Conservation (phyloP, 805 yeast genomes). For the Candida mattraensis region DNA sequence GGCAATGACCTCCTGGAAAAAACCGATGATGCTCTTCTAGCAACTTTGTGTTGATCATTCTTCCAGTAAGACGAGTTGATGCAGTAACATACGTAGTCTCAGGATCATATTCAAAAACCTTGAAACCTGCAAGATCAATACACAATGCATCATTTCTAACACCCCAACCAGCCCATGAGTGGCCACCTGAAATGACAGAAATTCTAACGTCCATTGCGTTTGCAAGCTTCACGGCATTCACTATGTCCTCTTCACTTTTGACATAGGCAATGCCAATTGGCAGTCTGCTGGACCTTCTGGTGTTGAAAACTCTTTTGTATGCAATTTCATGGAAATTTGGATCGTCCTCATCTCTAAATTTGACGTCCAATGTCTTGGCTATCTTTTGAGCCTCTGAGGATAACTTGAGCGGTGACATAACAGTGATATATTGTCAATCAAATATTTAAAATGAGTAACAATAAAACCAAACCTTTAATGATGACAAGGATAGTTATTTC, state of each 20-base stretch:
- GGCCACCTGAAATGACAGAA: slow-evolving; percentile 12
- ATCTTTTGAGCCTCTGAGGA: slow-evolving; percentile 4
- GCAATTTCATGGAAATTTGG: slow-evolving; percentile 5
- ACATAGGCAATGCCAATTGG: slow-evolving; percentile 8
- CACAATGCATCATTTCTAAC: slow-evolving; percentile 11
- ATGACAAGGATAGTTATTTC: too few species aligned
- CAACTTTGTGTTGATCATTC: slow-evolving; percentile 3
- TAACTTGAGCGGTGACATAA: background rate
- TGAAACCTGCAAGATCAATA: slow-evolving; percentile 9
- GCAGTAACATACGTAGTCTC: slow-evolving; percentile 6
- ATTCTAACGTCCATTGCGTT: slow-evolving; percentile 8
- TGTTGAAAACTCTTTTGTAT: slow-evolving; percentile 11
- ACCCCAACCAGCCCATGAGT: slow-evolving; percentile 16
- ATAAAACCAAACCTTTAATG: too few species aligned
- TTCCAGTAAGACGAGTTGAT: slow-evolving; percentile 9
- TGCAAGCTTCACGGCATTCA: slow-evolving; percentile 12
- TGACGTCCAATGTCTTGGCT: slow-evolving; percentile 4
- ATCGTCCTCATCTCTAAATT: slow-evolving; percentile 6
- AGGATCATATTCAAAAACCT: slow-evolving; percentile 5
- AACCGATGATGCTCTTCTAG: slow-evolving; percentile 6
- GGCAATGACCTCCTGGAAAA: slow-evolving; percentile 13
- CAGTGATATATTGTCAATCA: too few species aligned
- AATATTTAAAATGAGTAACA: too few species aligned
- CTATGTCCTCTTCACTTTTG: slow-evolving; percentile 7
- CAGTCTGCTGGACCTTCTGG: slow-evolving; percentile 8